A percentile compares a stretch with the other conserved stretches of the same genome.
Evolutionary conservation across 768 basidiomycete species (phyloP).

Genomic region (Symmetrospora coprosmae): DNA sequence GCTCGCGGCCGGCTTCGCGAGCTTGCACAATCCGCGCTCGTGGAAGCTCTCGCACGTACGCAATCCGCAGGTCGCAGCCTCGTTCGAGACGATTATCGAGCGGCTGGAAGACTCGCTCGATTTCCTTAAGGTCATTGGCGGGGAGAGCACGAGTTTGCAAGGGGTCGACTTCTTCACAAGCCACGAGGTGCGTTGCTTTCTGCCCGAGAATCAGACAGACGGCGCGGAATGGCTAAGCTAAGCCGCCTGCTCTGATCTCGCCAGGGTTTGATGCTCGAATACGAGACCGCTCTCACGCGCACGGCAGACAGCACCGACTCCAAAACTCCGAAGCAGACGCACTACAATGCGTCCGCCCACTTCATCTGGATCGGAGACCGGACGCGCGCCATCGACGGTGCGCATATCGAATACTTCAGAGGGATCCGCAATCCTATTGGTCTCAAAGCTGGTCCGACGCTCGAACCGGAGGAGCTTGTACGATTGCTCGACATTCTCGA

Average conservation of each 20-base stretch:
- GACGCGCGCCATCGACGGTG: conserved; percentile 77
- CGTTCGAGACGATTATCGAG: conserved; percentile 73
- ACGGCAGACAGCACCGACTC: background rate
- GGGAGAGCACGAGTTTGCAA: conserved; percentile 58
- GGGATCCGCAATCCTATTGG: conserved; percentile 88
- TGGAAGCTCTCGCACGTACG: conserved; percentile 91
- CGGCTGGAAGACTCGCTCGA: conserved; percentile 81
- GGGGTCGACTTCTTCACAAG: conserved; percentile 91
- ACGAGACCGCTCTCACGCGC: conserved; percentile 82
- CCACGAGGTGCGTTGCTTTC: conserved; percentile 34
- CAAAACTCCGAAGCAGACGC: conserved; percentile 41
- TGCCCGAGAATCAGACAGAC: conserved; percentile 3
- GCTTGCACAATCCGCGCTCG: conserved; percentile 47
- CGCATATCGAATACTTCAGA: conserved; percentile 88
- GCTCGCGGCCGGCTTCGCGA: conserved; percentile 77
- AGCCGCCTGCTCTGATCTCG: conserved; percentile 45
- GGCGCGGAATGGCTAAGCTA: background rate
- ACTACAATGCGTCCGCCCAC: conserved; percentile 84
- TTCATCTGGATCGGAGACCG: conserved; percentile 97
- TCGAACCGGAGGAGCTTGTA: conserved; percentile 64
- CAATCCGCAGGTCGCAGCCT: conserved; percentile 51
- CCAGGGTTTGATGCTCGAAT: conserved; percentile 81
- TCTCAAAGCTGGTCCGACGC: conserved; percentile 84
- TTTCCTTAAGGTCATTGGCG: conserved; percentile 78
- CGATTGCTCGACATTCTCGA: conserved; percentile 69